Evolutionary conservation across 2,329 filamentous ascomycete genomes (phyloP).

Genomic region (Ceratocystis colombiana): DNA sequence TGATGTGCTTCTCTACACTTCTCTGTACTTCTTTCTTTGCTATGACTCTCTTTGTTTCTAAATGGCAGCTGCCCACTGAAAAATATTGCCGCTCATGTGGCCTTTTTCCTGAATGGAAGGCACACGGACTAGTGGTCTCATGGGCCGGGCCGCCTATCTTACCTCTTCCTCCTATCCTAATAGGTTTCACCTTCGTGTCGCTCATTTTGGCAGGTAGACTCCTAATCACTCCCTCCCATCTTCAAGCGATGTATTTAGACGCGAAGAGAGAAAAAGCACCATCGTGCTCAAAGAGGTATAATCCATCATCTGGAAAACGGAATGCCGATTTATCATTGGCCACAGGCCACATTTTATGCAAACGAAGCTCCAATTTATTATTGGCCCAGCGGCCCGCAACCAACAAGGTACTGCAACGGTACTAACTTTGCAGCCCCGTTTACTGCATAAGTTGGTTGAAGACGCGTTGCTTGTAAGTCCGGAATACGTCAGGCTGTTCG

Average conservation of each 20-base stretch:
- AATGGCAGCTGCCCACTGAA: not conserved
- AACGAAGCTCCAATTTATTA: too few relatives aligned
- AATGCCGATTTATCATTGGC: not conserved
- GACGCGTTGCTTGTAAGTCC: not conserved
- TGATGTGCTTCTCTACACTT: slow-evolving; percentile 6
- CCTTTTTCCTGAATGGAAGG: not conserved
- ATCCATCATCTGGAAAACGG: not conserved
- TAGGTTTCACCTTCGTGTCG: not conserved
- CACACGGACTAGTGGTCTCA: not conserved
- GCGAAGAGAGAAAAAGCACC: not conserved
- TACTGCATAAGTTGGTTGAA: not conserved
- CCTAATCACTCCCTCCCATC: not conserved
- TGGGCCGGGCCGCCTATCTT: not conserved
- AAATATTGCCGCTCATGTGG: not conserved
- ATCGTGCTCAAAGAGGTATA: not conserved
- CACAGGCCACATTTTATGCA: not conserved
- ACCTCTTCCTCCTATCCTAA: not conserved
- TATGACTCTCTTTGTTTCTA: not conserved
- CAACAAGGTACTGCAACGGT: not conserved
- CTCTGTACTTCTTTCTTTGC: not conserved
- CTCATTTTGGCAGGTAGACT: not conserved
- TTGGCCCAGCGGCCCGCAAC: not conserved
- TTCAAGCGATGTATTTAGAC: not conserved
- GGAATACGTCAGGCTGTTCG: not conserved
- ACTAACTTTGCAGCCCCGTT: not conserved